Conservation (phyloP, 1,284 basidiomycete genomes). For the Rhodotorula sp. region DNA sequence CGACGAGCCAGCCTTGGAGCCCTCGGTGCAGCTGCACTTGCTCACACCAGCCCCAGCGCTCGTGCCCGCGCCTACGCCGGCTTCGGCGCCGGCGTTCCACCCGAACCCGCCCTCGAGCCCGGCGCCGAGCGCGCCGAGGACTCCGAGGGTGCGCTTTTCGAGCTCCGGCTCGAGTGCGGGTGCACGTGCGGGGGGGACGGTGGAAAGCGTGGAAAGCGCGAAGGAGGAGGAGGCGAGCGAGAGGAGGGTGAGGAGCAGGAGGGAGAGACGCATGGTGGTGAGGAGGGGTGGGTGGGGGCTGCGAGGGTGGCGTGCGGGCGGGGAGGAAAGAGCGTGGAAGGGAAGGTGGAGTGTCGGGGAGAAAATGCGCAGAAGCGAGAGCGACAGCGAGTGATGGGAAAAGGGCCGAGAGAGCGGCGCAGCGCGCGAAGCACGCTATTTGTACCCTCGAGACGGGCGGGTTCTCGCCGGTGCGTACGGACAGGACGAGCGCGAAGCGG, state of each 20-base stretch:
- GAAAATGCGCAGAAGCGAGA: no score
- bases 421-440: no score
- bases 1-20: neutral
- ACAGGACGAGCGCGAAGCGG: no score
- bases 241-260: neutral
- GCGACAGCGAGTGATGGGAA: no score
- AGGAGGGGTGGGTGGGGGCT: neutral
- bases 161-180: neutral
- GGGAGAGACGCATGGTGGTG: neutral
- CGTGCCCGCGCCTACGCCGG: neutral
- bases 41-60: no score
- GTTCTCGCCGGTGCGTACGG: no score
- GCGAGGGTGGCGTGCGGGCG: no score
- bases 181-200: no score
- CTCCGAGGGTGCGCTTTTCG: neutral
- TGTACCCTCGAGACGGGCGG: no score
- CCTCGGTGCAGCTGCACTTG: neutral
- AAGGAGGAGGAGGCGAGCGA: neutral
- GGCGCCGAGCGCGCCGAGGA: neutral
- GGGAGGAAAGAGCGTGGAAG: neutral
- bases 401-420: no score
- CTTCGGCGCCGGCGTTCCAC: no score
- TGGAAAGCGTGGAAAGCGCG: no score
- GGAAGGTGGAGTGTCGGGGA: neutral
- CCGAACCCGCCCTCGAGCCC: neutral